Evolutionary conservation across 1,284 basidiomycete species (phyloP), one percentile per base, ranked within the genome.

Genomic region (Cutaneotrichosporon sp.): DNA sequence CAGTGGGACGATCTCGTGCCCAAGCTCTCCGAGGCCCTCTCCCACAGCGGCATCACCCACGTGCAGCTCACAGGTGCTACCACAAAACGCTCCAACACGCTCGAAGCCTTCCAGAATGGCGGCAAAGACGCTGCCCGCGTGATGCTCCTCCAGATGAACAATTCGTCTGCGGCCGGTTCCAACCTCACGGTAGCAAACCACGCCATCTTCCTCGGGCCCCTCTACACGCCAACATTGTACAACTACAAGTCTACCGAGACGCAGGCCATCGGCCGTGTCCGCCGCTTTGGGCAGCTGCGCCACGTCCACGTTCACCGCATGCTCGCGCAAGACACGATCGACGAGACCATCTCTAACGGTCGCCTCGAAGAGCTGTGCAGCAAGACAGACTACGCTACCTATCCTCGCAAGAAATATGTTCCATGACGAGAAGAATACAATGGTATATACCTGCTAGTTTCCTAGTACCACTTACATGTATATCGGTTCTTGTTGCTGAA

Each of bases 161-260:
- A 96, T 78, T 92, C 96, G 76, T 92, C 90, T 65, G 93, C 94
- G 2, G 92, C 92, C 58, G 94, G 94, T 58, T 88, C 91, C 10
- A 97, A 97, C 77, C 81, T 97, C 73, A 97, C 94, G 1, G 88
- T 87, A 21, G 94, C 95, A 16, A 97, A 95, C 81, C 92, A 96
- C 73, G 94, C 92, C 40, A 90, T 97, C 75, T 97, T 97, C 85
- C 83, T 97, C 58, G 94, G 91, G 4, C 94, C 94, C 3, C 84
- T 97, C 38, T 87, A 95, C 86, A 91, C 21, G 83, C 85, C 34
- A 84, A 87, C 70, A 26, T 85, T 89, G 79, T 90, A 90, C 77
- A 90, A 90, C 63, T 96, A 95, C 76, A 85, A 88, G 36, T 90
- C 92, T 34, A 89, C 87, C 70, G 91, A 91, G 79, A 96, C 90